A percentile compares a stretch with the other conserved stretches of the same genome.
These are phyloP conservation scores for Penicillium malachiteum DNA, from an alignment of 495 filamentous ascomycete genomes.

Conservation along the genomic window DNA sequence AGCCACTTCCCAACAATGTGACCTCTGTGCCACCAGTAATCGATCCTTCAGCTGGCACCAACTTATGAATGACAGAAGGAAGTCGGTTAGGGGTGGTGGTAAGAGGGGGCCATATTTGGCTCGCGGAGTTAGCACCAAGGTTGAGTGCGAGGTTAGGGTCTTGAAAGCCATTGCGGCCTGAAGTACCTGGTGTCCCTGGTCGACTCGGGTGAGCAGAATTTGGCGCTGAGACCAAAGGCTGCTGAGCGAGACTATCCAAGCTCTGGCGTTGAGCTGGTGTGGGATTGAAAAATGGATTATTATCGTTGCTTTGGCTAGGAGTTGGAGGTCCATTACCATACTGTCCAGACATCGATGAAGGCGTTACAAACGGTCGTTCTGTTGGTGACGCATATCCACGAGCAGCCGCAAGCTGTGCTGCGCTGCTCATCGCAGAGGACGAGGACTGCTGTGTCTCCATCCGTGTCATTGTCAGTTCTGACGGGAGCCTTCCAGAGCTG, in stretches of 20 bases:
- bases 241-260: slow-evolving; percentile 55
- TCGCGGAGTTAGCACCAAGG: slow-evolving; percentile 34
- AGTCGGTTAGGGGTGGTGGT: slow-evolving; percentile 41
- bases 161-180: slow-evolving; percentile 46
- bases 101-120: slow-evolving; percentile 41
- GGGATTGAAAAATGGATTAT: slow-evolving; percentile 50
- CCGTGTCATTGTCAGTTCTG: slow-evolving; percentile 74
- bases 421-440: slow-evolving; percentile 30
- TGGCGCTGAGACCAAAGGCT: slow-evolving; percentile 64
- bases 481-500: slow-evolving; percentile 63
- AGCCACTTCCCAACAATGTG: slow-evolving; percentile 75
- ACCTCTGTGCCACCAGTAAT: slow-evolving; percentile 82
- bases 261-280: slow-evolving; percentile 49
- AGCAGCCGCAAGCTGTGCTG: slow-evolving; percentile 39
- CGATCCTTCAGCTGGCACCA: slow-evolving; percentile 80
- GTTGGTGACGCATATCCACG: slow-evolving; percentile 45
- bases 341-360: slow-evolving; percentile 45
- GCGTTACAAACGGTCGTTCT: slow-evolving; percentile 48
- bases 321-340: slow-evolving; percentile 63
- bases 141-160: slow-evolving; percentile 34
- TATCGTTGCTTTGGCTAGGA: slow-evolving; percentile 55
- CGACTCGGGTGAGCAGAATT: slow-evolving; percentile 59
- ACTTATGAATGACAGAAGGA: slow-evolving; percentile 66
- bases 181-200: slow-evolving; percentile 40
- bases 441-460: slow-evolving; percentile 56